Conservation (phyloP, 1,139 yeast genomes). For the Geotrichum armillariae region DNA sequence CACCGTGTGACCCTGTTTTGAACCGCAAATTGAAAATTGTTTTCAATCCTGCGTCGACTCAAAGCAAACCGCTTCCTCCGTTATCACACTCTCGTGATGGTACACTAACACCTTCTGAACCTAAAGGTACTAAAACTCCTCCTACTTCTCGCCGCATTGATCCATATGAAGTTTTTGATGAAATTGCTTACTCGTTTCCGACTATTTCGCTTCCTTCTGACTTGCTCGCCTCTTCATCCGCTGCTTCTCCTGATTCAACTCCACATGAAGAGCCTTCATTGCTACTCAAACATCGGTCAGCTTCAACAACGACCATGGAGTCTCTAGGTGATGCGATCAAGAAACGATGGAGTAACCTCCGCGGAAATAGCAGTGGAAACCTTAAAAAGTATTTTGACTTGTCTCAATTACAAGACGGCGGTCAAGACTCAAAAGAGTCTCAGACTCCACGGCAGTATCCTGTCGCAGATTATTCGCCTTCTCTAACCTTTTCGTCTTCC, state of each 20-base stretch:
- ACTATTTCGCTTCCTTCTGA: constrained; percentile 26
- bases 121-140: neutral
- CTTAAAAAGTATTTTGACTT: neutral
- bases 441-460: neutral
- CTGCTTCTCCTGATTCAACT: neutral
- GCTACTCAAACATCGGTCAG: constrained; percentile 1
- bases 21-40: constrained; percentile 49
- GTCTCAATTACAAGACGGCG: constrained; percentile 10
- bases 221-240: neutral
- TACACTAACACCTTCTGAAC: constrained; percentile 2
- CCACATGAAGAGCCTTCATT: neutral
- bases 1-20: constrained; percentile 52
- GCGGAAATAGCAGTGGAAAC: constrained; percentile 7
- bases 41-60: constrained; percentile 39
- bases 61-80: constrained; percentile 2
- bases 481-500: constrained; percentile 20
- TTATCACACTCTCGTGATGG: constrained; percentile 12
- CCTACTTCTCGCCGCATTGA: constrained; percentile 36
- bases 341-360: constrained; percentile 9
- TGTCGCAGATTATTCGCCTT: constrained; percentile 8
- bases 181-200: constrained; percentile 60
- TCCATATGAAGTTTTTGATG: constrained; percentile 76
- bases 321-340: constrained; percentile 7
- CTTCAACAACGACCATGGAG: constrained; percentile 13
- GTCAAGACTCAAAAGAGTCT: neutral